These are phyloP conservation scores for Phoma sp. DNA, from an alignment of 2,329 filamentous ascomycete genomes.

Conservation along the genomic window DNA sequence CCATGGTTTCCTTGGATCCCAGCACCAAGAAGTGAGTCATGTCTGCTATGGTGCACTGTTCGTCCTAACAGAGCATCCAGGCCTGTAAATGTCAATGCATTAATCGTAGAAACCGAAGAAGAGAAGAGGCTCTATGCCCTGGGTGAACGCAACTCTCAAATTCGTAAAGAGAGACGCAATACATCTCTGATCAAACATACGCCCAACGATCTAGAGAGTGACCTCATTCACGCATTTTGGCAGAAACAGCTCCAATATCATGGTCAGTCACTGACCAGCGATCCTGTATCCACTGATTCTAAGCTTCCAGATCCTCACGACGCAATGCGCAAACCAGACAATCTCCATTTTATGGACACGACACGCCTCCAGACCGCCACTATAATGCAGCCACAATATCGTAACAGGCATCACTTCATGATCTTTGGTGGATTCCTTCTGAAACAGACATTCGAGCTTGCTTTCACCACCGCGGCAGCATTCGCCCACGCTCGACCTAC, in stretches of 20 bases:
- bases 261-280: conserved; percentile 43
- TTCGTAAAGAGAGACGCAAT: conserved; percentile 68
- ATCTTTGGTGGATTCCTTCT: conserved; percentile 78
- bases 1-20: conserved; percentile 77
- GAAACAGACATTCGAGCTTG: conserved; percentile 76
- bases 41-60: background rate
- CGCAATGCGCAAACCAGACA: conserved; percentile 59
- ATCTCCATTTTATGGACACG: conserved; percentile 67
- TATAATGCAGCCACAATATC: conserved; percentile 78
- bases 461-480: conserved; percentile 75
- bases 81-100: conserved; percentile 66
- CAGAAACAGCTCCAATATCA: conserved; percentile 69
- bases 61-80: conserved; percentile 34
- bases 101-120: conserved; percentile 67
- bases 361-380: conserved; percentile 68
- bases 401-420: conserved; percentile 76
- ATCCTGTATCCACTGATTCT: background rate
- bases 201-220: conserved; percentile 73
- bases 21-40: conserved; percentile 63
- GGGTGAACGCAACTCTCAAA: conserved; percentile 69
- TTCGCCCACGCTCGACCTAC: conserved; percentile 73
- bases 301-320: conserved; percentile 58
- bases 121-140: conserved; percentile 68
- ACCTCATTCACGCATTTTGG: conserved; percentile 77
- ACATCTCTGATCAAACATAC: conserved; percentile 68